Percentiles rank a stretch among this genome's conserved stretches.
These are phyloP conservation scores for Ogataea naganishii DNA, from an alignment of 805 yeast species.

Conservation along the genomic window DNA sequence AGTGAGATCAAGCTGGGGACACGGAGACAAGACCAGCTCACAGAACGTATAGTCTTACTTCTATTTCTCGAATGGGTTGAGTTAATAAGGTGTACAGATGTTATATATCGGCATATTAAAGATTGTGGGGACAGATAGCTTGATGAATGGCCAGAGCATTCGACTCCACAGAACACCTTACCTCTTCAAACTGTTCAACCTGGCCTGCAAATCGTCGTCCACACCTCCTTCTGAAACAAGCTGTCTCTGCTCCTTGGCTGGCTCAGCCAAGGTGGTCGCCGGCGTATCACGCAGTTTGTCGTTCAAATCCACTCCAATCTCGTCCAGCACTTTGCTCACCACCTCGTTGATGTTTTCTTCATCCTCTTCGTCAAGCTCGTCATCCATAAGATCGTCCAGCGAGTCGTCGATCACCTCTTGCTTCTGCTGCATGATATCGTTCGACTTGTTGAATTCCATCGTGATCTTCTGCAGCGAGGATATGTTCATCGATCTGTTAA, in stretches of 20 bases:
- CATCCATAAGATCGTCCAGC: conserved; percentile 92
- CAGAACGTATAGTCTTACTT: no score
- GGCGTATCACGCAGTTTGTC: conserved; percentile 40
- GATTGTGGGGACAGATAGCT: no score
- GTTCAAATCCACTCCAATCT: conserved; percentile 83
- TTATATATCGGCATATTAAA: no score
- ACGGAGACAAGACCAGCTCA: no score
- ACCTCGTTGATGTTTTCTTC: conserved; percentile 83
- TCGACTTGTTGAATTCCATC: conserved; percentile 90
- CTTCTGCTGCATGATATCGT: conserved; percentile 95
- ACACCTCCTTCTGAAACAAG: conserved; percentile 31
- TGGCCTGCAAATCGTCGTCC: conserved; percentile 84
- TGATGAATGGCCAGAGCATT: no score
- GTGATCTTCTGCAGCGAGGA: conserved; percentile 85
- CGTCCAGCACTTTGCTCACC: conserved; percentile 87
- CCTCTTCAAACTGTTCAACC: conserved; percentile 75
- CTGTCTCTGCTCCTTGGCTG: conserved; percentile 13
- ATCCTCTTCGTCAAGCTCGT: conserved; percentile 77
- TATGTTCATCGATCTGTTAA: conserved; percentile 86
- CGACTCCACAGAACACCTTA: no score
- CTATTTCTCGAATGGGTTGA: no score
- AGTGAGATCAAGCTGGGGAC: no score
- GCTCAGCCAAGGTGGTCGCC: conserved; percentile 6
- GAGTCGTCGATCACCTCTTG: conserved; percentile 99
- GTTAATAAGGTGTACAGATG: no score